Percentiles rank a stretch among this genome's conserved stretches.
These are phyloP conservation scores for Tuber umbilicatum DNA, from an alignment of 495 filamentous ascomycete species.

Conservation along the genomic window DNA sequence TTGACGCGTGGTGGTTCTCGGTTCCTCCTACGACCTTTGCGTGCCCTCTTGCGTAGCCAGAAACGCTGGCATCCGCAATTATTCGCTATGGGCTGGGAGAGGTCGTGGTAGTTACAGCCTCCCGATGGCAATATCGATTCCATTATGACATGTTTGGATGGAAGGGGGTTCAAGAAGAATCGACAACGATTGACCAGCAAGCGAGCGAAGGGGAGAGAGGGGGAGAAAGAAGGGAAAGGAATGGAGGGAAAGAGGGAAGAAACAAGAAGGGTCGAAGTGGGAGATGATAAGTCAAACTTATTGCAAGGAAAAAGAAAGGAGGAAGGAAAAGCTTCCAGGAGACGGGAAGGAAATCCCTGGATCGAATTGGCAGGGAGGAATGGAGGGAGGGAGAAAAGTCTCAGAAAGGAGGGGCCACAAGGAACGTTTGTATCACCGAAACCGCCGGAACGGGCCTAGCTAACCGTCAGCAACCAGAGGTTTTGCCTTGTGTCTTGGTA, in stretches of 20 bases:
- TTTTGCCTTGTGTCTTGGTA: constrained; percentile 3
- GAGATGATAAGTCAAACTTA: constrained; percentile 2
- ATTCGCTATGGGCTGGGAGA: constrained; percentile 14
- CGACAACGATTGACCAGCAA: constrained; percentile 3
- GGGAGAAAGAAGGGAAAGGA: background rate
- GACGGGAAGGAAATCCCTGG: constrained; percentile 2
- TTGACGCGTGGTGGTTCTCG: constrained; percentile 2
- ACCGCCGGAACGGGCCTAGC: background rate
- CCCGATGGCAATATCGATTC: constrained; percentile 27
- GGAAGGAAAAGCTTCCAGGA: background rate
- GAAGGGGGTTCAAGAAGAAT: background rate
- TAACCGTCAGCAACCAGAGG: background rate
- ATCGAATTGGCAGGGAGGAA: background rate
- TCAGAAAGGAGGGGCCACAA: background rate
- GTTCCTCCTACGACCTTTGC: constrained; percentile 13
- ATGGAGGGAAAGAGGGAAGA: background rate
- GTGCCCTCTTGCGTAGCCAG: constrained; percentile 16
- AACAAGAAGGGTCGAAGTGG: background rate
- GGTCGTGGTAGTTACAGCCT: constrained; percentile 27
- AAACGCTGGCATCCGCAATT: constrained; percentile 36
- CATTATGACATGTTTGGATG: constrained; percentile 27
- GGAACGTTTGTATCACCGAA: constrained; percentile 1
- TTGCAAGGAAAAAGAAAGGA: background rate
- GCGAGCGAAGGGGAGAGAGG: background rate
- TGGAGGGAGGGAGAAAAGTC: background rate